phyloP scores from a whole-genome alignment of 805 yeast genomes.

The Torulaspora indica region DNA sequence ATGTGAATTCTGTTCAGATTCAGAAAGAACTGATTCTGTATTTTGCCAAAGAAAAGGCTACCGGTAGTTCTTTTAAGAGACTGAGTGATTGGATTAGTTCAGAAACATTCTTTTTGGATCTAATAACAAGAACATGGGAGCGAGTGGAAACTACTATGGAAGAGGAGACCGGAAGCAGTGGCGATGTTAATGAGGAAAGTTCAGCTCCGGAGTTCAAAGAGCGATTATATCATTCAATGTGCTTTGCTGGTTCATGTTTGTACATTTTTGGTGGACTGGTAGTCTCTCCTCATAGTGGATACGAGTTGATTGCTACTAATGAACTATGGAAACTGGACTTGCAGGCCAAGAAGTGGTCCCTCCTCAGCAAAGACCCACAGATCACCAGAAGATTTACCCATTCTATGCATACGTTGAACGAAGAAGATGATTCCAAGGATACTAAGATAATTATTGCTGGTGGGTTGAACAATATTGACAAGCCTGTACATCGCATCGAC shows the following conservation, averaged over 20 bases:
- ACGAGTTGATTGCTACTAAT: conserved; percentile 45
- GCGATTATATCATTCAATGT: conserved; percentile 57
- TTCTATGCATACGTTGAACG: conserved; percentile 39
- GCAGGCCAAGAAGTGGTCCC: conserved; percentile 49
- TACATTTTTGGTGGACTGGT: conserved; percentile 65
- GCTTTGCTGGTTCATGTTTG: conserved; percentile 46
- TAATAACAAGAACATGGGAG: conserved; percentile 57
- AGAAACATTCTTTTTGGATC: conserved; percentile 57
- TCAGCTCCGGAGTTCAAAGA: conserved; percentile 14
- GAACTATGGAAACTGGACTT: conserved; percentile 69
- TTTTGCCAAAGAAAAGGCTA: conserved; percentile 28
- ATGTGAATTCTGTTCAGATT: conserved; percentile 41
- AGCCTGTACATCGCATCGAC: conserved; percentile 30
- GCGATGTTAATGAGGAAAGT: conserved; percentile 1
- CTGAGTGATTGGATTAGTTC: conserved; percentile 47
- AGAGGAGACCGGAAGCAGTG: not conserved
- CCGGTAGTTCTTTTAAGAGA: conserved; percentile 23
- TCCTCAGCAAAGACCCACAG: conserved; percentile 41
- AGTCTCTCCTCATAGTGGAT: conserved; percentile 36
- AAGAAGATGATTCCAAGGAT: conserved; percentile 29
- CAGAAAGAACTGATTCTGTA: conserved; percentile 37
- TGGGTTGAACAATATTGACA: conserved; percentile 34
- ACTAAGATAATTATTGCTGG: conserved; percentile 34
- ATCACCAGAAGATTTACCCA: conserved; percentile 49
- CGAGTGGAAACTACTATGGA: conserved; percentile 31